These are phyloP conservation scores for Agaricus blazei DNA, from an alignment of 768 basidiomycete genomes.

Conservation along the genomic window DNA sequence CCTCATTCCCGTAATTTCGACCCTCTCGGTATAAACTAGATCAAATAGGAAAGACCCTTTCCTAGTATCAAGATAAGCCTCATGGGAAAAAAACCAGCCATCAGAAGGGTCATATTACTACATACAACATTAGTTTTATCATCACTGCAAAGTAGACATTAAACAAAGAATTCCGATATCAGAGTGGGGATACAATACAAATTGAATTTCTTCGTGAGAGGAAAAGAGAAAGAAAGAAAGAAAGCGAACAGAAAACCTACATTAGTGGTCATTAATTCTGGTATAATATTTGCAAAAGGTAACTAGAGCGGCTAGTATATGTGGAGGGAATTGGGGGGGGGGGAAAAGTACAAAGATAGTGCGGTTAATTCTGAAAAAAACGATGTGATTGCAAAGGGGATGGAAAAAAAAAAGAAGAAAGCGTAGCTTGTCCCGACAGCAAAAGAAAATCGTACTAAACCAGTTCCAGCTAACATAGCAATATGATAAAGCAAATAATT, in stretches of 20 bases:
- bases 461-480: not conserved
- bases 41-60: too few relatives aligned
- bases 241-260: not conserved
- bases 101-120: not conserved
- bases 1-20: too few relatives aligned
- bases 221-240: too few relatives aligned
- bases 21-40: too few relatives aligned
- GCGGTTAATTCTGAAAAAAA: not conserved
- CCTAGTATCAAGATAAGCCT: too few relatives aligned
- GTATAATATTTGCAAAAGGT: not conserved
- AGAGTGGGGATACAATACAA: too few relatives aligned
- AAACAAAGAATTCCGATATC: too few relatives aligned
- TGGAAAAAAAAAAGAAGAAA: not conserved
- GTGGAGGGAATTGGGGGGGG: not conserved
- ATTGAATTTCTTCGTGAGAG: too few relatives aligned
- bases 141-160: too few relatives aligned
- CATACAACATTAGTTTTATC: too few relatives aligned
- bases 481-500: conserved; percentile 5
- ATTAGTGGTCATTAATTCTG: not conserved
- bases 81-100: not conserved
- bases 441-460: not conserved
- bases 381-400: not conserved
- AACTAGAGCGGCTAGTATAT: not conserved
- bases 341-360: not conserved
- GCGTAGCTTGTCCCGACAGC: not conserved